Percentiles rank a stretch among this genome's conserved stretches.
These are phyloP conservation scores for Mallotus repandus DNA, from an alignment of 441 rosid genomes.

Conservation along the genomic window DNA sequence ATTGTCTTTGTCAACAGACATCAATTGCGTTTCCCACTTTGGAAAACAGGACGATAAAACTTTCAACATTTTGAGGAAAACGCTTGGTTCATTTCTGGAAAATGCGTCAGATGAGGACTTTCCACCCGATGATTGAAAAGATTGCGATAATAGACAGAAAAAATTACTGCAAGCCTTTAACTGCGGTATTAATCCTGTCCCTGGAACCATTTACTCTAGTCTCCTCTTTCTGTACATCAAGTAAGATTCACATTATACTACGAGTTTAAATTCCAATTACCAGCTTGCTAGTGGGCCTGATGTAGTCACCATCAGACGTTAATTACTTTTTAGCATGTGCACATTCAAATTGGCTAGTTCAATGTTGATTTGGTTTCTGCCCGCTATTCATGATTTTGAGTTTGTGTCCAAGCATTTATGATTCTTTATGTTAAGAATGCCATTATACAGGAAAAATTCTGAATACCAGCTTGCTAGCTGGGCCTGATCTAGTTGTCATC, in stretches of 20 bases:
- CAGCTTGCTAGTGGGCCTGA: background rate
- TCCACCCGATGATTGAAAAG: slow-evolving; percentile 60
- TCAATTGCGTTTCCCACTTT: background rate
- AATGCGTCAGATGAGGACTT: slow-evolving; percentile 79
- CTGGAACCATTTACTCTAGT: too few species aligned
- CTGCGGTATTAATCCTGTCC: background rate
- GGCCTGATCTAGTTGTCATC: background rate
- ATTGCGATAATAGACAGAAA: background rate
- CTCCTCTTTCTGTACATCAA: too few species aligned
- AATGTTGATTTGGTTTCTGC: background rate
- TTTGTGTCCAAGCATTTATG: background rate
- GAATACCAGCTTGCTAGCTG: background rate
- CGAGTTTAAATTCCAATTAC: background rate
- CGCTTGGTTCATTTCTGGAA: slow-evolving; percentile 69
- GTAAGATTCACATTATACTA: too few species aligned
- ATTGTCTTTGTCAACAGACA: background rate
- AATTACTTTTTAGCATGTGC: background rate
- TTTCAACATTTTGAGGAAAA: slow-evolving; percentile 77
- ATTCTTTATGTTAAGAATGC: background rate
- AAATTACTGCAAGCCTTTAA: background rate
- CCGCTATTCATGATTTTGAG: background rate
- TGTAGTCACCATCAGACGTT: background rate
- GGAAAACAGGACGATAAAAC: slow-evolving; percentile 66
- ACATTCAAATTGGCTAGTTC: background rate
- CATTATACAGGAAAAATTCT: background rate